Evolutionary conservation across 305 asterid species (phyloP).

Genomic region (Solanum hybrid): DNA sequence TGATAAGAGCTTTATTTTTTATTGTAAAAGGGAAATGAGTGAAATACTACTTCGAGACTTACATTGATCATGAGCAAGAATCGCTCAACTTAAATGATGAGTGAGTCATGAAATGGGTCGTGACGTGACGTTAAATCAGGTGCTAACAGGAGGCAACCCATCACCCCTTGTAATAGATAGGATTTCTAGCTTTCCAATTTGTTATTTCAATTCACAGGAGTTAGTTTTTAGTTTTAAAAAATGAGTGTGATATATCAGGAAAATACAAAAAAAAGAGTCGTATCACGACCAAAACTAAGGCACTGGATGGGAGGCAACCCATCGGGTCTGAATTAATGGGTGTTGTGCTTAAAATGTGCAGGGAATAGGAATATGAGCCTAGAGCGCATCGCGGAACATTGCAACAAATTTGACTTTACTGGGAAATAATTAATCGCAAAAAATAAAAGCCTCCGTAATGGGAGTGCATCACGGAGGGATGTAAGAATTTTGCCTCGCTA

Average conservation of each 20-base stretch:
- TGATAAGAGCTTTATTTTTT: neutral
- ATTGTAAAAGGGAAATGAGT: neutral
- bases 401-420: neutral
- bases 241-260: neutral
- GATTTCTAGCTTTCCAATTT: too few relatives aligned
- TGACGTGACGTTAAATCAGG: neutral
- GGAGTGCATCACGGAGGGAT: neutral
- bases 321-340: neutral
- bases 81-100: neutral
- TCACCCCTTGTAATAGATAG: neutral
- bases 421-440: neutral
- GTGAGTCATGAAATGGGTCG: neutral
- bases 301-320: neutral
- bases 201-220: neutral
- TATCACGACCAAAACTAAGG: neutral
- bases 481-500: neutral
- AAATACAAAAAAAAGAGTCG: too few relatives aligned
- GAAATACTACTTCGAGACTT: too few relatives aligned
- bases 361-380: neutral
- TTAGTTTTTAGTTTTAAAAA: neutral
- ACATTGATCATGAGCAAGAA: neutral
- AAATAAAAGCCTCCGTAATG: neutral
- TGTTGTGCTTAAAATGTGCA: neutral
- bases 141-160: neutral
- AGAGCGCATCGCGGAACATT: neutral